Conservation (phyloP, 2,329 filamentous ascomycete species). For the Aspergillus sp. region DNA sequence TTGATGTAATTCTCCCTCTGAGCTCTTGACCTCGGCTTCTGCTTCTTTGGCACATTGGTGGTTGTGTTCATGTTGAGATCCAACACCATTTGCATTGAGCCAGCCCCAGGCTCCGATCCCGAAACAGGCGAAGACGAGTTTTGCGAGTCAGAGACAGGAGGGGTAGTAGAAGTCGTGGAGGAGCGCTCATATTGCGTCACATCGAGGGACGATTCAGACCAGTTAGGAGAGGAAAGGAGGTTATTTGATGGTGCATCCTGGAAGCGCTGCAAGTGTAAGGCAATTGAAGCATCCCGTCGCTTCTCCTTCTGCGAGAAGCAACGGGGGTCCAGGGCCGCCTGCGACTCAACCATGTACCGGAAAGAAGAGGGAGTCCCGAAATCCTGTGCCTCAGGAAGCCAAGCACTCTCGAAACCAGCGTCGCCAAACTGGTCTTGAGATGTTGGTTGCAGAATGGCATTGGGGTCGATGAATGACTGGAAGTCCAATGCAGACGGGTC, state of each 20-base stretch:
- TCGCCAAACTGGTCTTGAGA: constrained; percentile 6
- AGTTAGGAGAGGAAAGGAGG: constrained; percentile 33
- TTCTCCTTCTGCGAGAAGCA: constrained; percentile 40
- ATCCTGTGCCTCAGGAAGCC: constrained; percentile 16
- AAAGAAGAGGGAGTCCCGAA: constrained; percentile 16
- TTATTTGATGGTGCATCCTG: constrained; percentile 33
- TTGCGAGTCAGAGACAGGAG: constrained; percentile 16
- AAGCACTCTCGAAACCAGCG: constrained; percentile 8
- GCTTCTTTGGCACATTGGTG: constrained; percentile 43
- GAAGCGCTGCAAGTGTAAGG: constrained; percentile 40
- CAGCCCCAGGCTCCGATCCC: constrained; percentile 19
- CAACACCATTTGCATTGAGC: constrained; percentile 39
- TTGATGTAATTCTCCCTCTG: constrained; percentile 47
- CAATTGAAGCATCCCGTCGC: constrained; percentile 43
- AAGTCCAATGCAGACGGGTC: constrained; percentile 18
- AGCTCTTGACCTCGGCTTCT: constrained; percentile 42
- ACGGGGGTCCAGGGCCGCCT: constrained; percentile 38
- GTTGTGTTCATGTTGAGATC: constrained; percentile 46
- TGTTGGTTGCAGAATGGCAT: constrained; percentile 11
- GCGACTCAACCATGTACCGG: constrained; percentile 37
- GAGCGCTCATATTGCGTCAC: constrained; percentile 23
- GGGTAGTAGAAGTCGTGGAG: constrained; percentile 23
- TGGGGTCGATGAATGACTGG: constrained; percentile 17
- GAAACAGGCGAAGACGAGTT: constrained; percentile 8
- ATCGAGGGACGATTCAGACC: constrained; percentile 29